These are phyloP conservation scores for Kluyveromyces marxianus DNA, from an alignment of 1,139 yeast genomes.

Conservation along the genomic window DNA sequence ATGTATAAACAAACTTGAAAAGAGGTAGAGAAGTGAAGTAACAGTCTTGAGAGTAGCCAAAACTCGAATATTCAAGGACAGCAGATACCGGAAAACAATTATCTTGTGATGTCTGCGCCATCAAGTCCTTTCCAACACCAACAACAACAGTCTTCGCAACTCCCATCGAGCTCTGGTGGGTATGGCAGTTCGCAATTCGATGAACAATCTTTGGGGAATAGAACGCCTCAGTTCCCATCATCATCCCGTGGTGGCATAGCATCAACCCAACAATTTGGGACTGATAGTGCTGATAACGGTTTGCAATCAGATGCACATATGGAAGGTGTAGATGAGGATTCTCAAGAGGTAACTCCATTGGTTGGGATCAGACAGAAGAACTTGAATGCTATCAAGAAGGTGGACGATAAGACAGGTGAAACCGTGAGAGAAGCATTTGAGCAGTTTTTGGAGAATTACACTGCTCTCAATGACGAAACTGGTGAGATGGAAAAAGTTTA, in stretches of 20 bases:
- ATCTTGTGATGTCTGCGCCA: conserved; percentile 3
- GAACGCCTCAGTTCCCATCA: conserved; percentile 20
- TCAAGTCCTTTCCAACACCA: conserved; percentile 5
- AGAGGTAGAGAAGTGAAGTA: no score
- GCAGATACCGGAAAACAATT: no score
- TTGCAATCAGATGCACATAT: conserved; percentile 20
- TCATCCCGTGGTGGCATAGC: conserved; percentile 30
- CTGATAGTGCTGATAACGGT: conserved; percentile 19
- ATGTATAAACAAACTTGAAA: no score
- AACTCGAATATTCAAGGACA: no score
- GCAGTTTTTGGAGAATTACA: conserved; percentile 63
- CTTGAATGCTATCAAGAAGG: conserved; percentile 70
- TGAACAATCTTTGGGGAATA: conserved; percentile 3
- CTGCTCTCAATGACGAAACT: conserved; percentile 17
- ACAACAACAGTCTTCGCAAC: conserved; percentile 4
- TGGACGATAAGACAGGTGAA: conserved; percentile 86
- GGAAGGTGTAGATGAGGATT: conserved; percentile 16
- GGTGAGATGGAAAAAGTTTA: conserved; percentile 50
- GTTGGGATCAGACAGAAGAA: conserved; percentile 30
- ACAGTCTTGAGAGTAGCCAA: neutral
- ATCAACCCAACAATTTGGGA: conserved; percentile 24
- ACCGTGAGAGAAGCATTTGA: conserved; percentile 90
- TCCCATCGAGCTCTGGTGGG: conserved; percentile 4
- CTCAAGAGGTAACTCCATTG: conserved; percentile 20
- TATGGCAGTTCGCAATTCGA: conserved; percentile 5